These are phyloP conservation scores for Clitopilus hobsonii DNA, from an alignment of 768 basidiomycete species.

Conservation along the genomic window DNA sequence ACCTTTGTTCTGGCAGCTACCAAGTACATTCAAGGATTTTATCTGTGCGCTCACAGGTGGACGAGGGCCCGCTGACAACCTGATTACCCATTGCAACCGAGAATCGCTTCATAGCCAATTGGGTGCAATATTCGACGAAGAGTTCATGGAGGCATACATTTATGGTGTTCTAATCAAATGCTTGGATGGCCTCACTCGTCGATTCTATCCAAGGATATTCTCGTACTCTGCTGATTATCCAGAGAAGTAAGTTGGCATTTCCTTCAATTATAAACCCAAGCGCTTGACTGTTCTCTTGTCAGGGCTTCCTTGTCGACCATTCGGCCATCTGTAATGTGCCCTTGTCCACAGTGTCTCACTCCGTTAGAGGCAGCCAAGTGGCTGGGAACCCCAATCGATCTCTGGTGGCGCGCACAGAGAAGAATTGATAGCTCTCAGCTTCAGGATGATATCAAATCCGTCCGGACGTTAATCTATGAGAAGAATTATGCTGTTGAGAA, in stretches of 20 bases:
- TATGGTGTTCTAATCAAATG: constrained; percentile 25
- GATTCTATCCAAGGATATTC: constrained; percentile 26
- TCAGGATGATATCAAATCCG: neutral
- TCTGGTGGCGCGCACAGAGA: neutral
- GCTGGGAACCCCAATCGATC: constrained; percentile 6
- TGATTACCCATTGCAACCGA: constrained; percentile 23
- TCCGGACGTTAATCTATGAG: neutral
- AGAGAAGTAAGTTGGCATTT: constrained; percentile 22
- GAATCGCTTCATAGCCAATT: constrained; percentile 26
- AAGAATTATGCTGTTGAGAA: neutral
- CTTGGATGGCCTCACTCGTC: constrained; percentile 21
- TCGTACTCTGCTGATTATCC: constrained; percentile 31
- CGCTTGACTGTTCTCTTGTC: neutral
- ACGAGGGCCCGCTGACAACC: constrained; percentile 6
- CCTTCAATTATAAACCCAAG: neutral
- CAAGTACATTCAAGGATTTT: constrained; percentile 21
- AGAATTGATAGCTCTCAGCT: constrained; percentile 5
- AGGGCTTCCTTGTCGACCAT: constrained; percentile 17
- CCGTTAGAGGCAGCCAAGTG: constrained; percentile 4
- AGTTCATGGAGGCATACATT: constrained; percentile 20
- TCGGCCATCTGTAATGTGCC: constrained; percentile 11
- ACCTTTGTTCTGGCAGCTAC: constrained; percentile 17
- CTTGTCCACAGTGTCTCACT: constrained; percentile 14
- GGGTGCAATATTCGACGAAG: constrained; percentile 17
- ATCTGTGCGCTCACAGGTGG: constrained; percentile 3